Base-by-base conservation (phyloP, 1,284 basidiomycete genomes). In the Cutaneotrichosporon mucoides region DNA sequence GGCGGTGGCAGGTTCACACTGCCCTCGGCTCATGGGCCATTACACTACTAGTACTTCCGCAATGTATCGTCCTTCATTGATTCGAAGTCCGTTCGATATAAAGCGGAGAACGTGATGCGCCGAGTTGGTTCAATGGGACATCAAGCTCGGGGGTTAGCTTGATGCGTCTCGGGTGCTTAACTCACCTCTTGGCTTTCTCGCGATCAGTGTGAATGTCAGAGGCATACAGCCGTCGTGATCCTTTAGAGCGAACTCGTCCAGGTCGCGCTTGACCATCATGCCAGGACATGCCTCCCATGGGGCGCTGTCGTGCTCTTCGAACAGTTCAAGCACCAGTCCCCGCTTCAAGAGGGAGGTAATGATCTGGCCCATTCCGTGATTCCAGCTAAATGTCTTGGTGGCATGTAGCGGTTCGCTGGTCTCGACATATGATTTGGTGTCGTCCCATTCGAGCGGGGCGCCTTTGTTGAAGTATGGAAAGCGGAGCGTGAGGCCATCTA, bases 241-340 rank as follows among this genome's bases (percentile, higher is more conserved):
- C 55, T 43, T 56, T 7, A 56, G 41, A 5, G 6, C 47, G 47
- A 47, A 56, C 55, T 56, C 55, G 34, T 56, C 55, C 4, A 56
- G 55, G 13, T 56, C 55, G 15, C 55, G 33, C 48, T 38, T 44
- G 33, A 43, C 55, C 55, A 56, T 56, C 10, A 16, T 8, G 4
- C 43, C 43, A 10, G 56, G 56, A 7, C 52, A 15, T 5, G 49
- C 49, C 36, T 57, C 56, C 56, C 56, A 57, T 4, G 56, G 44
- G 6, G 52, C 49, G 10, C 35, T 33, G 13, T 57, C 56, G 37
- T 57, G 56, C 50, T 57, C 56, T 37, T 52, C 49, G 15, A 57
- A 24, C 43, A 11, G 6, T 43, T 57, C 56, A 10, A 57, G 16
- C 37, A 52, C 43, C 8, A 57, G 24, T 4, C 56, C 56, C 4